Percentiles rank a stretch among this genome's conserved stretches.
Evolutionary conservation across 2,329 filamentous ascomycete species (phyloP).

Genomic region (Graphilbum ipis-grandicollis): DNA sequence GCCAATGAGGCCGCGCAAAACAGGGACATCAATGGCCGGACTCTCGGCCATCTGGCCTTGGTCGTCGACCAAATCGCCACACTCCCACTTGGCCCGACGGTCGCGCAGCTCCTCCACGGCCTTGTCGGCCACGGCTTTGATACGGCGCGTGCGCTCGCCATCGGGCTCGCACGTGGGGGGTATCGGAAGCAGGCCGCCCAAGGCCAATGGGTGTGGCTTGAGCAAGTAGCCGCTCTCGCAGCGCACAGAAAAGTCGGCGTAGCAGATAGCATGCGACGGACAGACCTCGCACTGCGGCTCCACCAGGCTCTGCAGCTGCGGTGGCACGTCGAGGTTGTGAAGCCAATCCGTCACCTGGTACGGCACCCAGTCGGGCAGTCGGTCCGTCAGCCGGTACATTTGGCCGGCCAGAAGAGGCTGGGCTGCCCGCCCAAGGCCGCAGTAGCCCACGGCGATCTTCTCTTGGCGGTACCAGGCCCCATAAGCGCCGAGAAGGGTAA

Average conservation of each 20-base stretch:
- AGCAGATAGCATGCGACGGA: conserved; percentile 80
- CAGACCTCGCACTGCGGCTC: conserved; percentile 79
- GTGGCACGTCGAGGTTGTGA: conserved; percentile 42
- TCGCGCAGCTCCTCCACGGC: conserved; percentile 76
- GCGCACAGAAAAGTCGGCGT: conserved; percentile 53
- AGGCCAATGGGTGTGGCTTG: conserved; percentile 64
- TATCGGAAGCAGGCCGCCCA: conserved; percentile 67
- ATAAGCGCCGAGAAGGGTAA: conserved; percentile 55
- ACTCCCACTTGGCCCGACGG: conserved; percentile 78
- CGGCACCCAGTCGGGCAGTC: conserved; percentile 17
- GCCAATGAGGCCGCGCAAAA: conserved; percentile 61
- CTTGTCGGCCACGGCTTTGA: conserved; percentile 75
- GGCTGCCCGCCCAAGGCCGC: conserved; percentile 58
- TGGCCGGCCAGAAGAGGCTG: conserved; percentile 22
- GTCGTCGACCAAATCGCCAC: conserved; percentile 52
- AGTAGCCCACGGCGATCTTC: conserved; percentile 92
- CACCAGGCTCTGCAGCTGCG: conserved; percentile 50
- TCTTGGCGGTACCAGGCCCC: conserved; percentile 80
- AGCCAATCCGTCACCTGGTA: conserved; percentile 15
- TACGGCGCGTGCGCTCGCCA: conserved; percentile 73
- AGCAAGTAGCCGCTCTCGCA: conserved; percentile 83
- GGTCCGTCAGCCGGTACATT: conserved; percentile 20
- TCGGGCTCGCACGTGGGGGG: conserved; percentile 90
- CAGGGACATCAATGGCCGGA: conserved; percentile 46
- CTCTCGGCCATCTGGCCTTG: conserved; percentile 40